Percentiles rank a stretch among this genome's conserved stretches.
These are phyloP conservation scores for Fusarium paranaense DNA, from an alignment of 2,329 filamentous ascomycete genomes.

Conservation along the genomic window DNA sequence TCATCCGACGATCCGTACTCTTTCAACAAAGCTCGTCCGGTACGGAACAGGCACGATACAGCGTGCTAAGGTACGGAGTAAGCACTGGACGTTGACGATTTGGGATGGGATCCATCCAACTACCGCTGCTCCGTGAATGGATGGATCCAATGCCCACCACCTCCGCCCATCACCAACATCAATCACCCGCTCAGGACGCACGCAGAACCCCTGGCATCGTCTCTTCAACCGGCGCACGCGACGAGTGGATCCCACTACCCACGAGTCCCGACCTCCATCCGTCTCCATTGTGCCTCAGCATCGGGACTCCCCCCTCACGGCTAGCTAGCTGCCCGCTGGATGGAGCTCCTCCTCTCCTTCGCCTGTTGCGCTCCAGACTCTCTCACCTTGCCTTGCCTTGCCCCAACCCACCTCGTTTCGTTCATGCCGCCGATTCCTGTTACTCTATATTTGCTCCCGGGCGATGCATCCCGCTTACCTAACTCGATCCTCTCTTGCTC, in stretches of 20 bases:
- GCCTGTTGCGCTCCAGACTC: conserved; percentile 23
- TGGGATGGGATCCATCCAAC: conserved; percentile 5
- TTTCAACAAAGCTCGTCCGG: not conserved
- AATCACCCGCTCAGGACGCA: conserved; percentile 1
- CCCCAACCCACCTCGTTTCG: conserved; percentile 5
- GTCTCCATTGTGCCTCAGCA: conserved; percentile 37
- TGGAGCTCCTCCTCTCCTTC: not conserved
- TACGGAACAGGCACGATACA: not conserved
- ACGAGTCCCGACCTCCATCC: conserved; percentile 21
- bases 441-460: not conserved
- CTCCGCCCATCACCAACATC: conserved; percentile 6
- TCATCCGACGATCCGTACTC: conserved; percentile 10
- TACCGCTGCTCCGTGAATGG: not conserved
- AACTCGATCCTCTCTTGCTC: not conserved
- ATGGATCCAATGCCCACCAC: not conserved
- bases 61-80: not conserved
- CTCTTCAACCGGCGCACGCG: conserved; percentile 38
- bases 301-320: conserved; percentile 23
- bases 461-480: conserved; percentile 2
- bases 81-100: not conserved
- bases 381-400: not conserved
- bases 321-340: not conserved
- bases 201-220: conserved; percentile 26
- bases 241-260: conserved; percentile 36
- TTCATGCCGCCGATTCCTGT: conserved; percentile 25